Percentiles rank a stretch among this genome's conserved stretches.
Conservation (phyloP, 768 basidiomycete species). For the Austroboletus eburneus region DNA sequence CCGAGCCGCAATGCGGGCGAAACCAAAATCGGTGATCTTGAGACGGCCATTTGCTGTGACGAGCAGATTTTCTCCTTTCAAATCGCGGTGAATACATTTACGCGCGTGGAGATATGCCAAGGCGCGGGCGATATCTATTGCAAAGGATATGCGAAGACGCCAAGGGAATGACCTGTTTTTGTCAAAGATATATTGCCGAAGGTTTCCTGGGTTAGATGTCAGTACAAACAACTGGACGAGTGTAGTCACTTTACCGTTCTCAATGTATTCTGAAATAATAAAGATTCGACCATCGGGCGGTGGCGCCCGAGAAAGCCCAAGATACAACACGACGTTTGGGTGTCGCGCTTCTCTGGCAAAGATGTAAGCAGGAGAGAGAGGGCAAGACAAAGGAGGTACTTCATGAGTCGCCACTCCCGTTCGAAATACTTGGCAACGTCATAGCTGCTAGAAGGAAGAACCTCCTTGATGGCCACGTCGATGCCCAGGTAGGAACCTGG, state of each 20-base stretch:
- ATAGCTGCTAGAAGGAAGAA: conserved; percentile 86
- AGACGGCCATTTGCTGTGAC: conserved; percentile 90
- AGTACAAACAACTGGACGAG: neutral
- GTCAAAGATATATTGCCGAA: conserved; percentile 88
- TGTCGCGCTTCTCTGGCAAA: conserved; percentile 71
- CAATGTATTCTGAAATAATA: conserved; percentile 94
- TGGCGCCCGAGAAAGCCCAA: conserved; percentile 83
- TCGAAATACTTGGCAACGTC: conserved; percentile 98
- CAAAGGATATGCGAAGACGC: conserved; percentile 91
- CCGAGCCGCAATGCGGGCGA: conserved; percentile 89
- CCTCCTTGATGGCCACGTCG: conserved; percentile 95
- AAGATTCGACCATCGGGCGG: conserved; percentile 80
- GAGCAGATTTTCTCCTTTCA: conserved; percentile 98
- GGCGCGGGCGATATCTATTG: conserved; percentile 89
- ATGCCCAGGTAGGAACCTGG: conserved; percentile 91
- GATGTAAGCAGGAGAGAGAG: neutral
- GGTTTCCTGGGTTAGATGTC: conserved; percentile 44
- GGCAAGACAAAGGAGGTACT: conserved; percentile 35
- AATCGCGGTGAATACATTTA: conserved; percentile 83
- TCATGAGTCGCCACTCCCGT: conserved; percentile 98
- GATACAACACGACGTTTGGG: conserved; percentile 89
- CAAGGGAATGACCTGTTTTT: conserved; percentile 82
- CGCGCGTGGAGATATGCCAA: conserved; percentile 97
- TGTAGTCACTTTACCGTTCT: conserved; percentile 49
- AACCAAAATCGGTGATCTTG: conserved; percentile 99